Evolutionary conservation across 352 stramenopile genomes (phyloP), one percentile per base, ranked within the genome.

Genomic region (Globisporangium splendens): DNA sequence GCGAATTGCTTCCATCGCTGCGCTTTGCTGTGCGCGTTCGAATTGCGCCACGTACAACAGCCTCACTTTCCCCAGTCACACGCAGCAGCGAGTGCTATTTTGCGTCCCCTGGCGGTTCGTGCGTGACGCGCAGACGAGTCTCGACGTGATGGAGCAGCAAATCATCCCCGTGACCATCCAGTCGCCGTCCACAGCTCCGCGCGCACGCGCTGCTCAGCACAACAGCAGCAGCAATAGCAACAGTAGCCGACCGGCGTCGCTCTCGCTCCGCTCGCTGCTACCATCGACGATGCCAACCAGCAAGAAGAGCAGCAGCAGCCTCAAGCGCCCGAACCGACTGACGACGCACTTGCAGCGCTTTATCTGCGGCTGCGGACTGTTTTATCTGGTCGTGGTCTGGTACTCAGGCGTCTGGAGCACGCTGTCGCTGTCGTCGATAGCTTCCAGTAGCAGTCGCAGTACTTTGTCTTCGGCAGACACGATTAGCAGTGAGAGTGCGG

Each of bases 321-420:
- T 31, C 12, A 15, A 8, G 8, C 20, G 57, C 10, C 15, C 49
- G 35, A 43, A 41, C 17, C 44, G 50, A 38, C 52, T 72, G 22
- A 28, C 52, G 22, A 44, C 20, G 5, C 43, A 50, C 21, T 43
- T 72, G 20, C 56, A 61, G 22, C 46, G 42, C 46, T 46, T 72
- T 17, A 56, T 72, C n/a, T 60, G 46, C 21, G 61, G 65, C n/a
- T 69, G 61, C 21, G 65, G 50, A 7, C n/a, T 68, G 17, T 53
- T 72, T 28, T 72, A 72, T 46, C 43, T 69, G 12, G 47, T 47
- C 11, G 39, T 66, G 33, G 46, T 72, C 11, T 72, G 65, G 65
- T 62, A 62, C 51, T 58, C 56, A 12, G 38, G 61, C 12, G 24
- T 62, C n/a, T 69, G 61, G 65, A 47, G 49, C 35, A 42, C 18